Base-by-base conservation (phyloP, 495 filamentous ascomycete genomes). In the Bombardia bombarda region DNA sequence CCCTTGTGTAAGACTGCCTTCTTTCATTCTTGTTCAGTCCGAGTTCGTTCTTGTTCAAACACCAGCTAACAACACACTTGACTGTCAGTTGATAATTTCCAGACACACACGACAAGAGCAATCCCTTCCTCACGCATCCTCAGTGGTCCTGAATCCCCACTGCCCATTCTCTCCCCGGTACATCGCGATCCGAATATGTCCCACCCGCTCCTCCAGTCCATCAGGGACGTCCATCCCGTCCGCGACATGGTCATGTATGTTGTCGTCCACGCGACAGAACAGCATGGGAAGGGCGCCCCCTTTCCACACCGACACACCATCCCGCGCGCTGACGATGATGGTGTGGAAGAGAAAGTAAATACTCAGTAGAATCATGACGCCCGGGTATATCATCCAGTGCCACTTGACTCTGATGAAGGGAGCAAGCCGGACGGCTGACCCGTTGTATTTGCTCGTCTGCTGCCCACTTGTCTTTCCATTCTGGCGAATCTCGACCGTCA, bases 301-400 rank as follows among this genome's bases (percentile, higher is more conserved):
- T 35, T 65, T 67, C 63, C 60, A 65, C 2, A 52, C 62, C 25
- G 56, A 63, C 7, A 67, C 55, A 4, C 49, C 56, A 22, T 58
- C 56, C 10, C 52, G 49, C 16, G 62, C 56, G 14, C 56, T 60
- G 20, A 50, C 52, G 35, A 46, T 45, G 16, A 63, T 52, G 35
- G 63, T 63, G 43, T 62, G 50, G 25, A 55, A 45, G 18, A 67
- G 55, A 38, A 57, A 65, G 25, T 52, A 53, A 36, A 65, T 52
- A 21, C 57, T 58, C 7, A 62, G 16, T 12, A 61, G 20, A 43
- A 64, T 60, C 17, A 67, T 50, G 9, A 51, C 45, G 19, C 57
- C 47, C n/a, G 64, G 64, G 33, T 66, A 67, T 7, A 61, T 39
- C 32, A 62, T 42, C 63, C 63, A 67, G 28, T 38, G 49, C 63